Conservation (phyloP, 73 alveolate genomes). For the Tetrahymena malaccensis region DNA sequence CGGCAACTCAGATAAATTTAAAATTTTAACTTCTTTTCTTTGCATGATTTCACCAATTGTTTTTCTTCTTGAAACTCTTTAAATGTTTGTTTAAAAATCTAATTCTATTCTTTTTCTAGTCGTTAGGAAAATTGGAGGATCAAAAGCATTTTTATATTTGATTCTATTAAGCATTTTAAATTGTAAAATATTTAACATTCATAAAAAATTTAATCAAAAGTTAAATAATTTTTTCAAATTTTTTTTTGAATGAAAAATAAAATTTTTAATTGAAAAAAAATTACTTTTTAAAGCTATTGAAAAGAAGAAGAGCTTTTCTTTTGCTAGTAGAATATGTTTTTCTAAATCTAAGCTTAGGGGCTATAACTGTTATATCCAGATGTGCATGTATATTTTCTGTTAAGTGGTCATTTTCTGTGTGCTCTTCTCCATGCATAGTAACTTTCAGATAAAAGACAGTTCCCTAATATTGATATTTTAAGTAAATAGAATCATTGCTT, state of each 20-base stretch:
- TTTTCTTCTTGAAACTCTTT: not conserved
- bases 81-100: not conserved
- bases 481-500: not conserved
- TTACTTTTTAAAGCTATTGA: not conserved
- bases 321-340: not conserved
- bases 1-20: not conserved
- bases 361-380: not conserved
- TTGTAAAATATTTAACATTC: too few relatives aligned
- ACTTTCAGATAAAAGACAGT: not conserved
- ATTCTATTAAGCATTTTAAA: not conserved
- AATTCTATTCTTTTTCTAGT: not conserved
- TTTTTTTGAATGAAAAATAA: too few relatives aligned
- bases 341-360: not conserved
- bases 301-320: not conserved
- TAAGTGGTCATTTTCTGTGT: not conserved
- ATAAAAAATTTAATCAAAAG: too few relatives aligned
- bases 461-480: not conserved
- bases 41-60: not conserved
- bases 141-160: not conserved
- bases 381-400: not conserved
- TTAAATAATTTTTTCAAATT: too few relatives aligned
- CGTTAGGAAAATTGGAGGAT: not conserved
- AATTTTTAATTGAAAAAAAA: not conserved
- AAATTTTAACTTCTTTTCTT: not conserved
- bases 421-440: not conserved